Percentiles rank a stretch among this genome's conserved stretches.
phyloP scores from a whole-genome alignment of 352 stramenopile genomes.

The Pythium apleroticum region DNA sequence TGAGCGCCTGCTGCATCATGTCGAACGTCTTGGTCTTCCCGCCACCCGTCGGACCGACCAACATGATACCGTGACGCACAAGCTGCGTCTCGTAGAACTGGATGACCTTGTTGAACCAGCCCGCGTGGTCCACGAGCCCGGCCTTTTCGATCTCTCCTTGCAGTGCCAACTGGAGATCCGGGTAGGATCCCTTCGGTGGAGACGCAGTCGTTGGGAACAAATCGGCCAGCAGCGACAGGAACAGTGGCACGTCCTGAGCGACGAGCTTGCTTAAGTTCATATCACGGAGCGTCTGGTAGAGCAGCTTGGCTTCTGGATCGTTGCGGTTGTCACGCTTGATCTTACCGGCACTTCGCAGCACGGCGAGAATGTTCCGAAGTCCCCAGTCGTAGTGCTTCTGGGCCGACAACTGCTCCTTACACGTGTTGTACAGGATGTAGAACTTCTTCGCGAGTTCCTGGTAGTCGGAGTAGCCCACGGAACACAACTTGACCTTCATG shows the following conservation, averaged over 20 bases:
- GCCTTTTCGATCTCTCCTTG: slow-evolving; percentile 90
- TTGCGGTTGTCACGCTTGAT: slow-evolving; percentile 91
- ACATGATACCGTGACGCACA: slow-evolving; percentile 98
- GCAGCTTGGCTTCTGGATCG: slow-evolving; percentile 82
- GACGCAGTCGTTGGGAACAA: slow-evolving; percentile 94
- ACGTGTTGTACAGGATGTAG: slow-evolving; percentile 90
- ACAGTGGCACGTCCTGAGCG: slow-evolving; percentile 97
- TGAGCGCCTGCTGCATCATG: slow-evolving; percentile 92
- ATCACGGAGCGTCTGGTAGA: slow-evolving; percentile 92
- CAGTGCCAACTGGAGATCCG: slow-evolving; percentile 91
- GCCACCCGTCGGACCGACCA: slow-evolving; percentile 96
- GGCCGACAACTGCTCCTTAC: slow-evolving; percentile 90
- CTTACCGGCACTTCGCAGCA: slow-evolving; percentile 87
- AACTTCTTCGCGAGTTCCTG: slow-evolving; percentile 92
- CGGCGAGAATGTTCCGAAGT: slow-evolving; percentile 88
- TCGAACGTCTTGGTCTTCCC: slow-evolving; percentile 98
- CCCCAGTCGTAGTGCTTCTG: slow-evolving; percentile 95
- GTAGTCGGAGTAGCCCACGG: slow-evolving; percentile 93
- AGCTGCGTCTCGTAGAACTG: slow-evolving; percentile 98
- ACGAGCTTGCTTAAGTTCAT: slow-evolving; percentile 99
- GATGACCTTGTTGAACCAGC: slow-evolving; percentile 96
- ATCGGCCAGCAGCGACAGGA: slow-evolving; percentile 95
- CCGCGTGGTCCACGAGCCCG: slow-evolving; percentile 84
- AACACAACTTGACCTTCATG: slow-evolving; percentile 96
- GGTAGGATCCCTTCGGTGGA: slow-evolving; percentile 94